Evolutionary conservation across 2,329 filamentous ascomycete species (phyloP), one percentile per base, ranked within the genome.

Genomic region (Thielaviopsis euricoi): DNA sequence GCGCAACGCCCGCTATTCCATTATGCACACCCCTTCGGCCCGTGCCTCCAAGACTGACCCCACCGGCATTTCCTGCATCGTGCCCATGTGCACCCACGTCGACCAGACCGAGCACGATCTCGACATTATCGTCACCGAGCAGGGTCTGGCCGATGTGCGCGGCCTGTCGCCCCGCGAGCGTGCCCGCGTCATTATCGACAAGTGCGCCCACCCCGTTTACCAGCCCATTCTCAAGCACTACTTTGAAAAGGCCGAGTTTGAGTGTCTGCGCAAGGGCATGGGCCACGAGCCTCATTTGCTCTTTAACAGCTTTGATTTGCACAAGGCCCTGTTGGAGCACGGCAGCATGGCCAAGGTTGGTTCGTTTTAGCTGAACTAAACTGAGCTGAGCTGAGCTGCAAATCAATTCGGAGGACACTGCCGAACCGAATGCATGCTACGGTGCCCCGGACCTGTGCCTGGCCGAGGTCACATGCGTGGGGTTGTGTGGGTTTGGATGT

Each of bases 21-120:
- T 95, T 76, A 94, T 95, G 89, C 89, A 95, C 76, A 94, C 89
- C 0, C 89, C 89, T 1, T 87, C 82, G 21, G 85, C 86, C 1
- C 80, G 89, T 22, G 88, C 88, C 12, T 82, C 79, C 66, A 94
- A 93, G 78, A 85, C 79, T 15, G 89, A 95, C 69, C 87, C 87
- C 1, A 81, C 82, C 59, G 89, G 89, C 63, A 81, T 95, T 58
- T 84, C 77, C 63, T 93, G 87, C 73, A 94, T 95, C 65, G 87
- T 95, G n/a, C 89, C 89, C 60, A 91, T 94, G 86, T 89, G 85
- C 73, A 94, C 88, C 3, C 89, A 95, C 72, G 77, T 94, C 63
- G 89, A 95, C 71, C 89, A 94, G 77, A 95, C 89, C 0, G 89
- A 95, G 74, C 89, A 94, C 71, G 89, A 95, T 68, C 78, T 95